Percentiles rank a stretch among this genome's conserved stretches.
phyloP scores from a whole-genome alignment of 192 early-diverging fungal genomes.

The Podila verticillata region DNA sequence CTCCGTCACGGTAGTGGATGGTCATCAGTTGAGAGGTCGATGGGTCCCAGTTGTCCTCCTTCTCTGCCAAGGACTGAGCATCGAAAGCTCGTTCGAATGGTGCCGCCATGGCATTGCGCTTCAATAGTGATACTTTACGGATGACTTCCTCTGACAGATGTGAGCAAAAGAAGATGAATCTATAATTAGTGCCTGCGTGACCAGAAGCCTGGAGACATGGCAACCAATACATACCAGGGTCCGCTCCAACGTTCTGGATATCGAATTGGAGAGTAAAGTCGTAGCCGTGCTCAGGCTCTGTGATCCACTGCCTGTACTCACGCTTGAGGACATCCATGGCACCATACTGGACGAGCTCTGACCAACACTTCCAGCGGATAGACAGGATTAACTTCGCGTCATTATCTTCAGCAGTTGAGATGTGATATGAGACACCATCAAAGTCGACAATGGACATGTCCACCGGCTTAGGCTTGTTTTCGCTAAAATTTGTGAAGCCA shows the following conservation, averaged over 20 bases:
- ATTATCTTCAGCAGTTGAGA: conserved; percentile 71
- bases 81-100: conserved; percentile 93
- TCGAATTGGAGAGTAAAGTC: conserved; percentile 90
- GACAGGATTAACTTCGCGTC: conserved; percentile 74
- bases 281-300: conserved; percentile 69
- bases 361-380: conserved; percentile 85
- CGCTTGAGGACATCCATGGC: conserved; percentile 84
- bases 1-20: conserved; percentile 92
- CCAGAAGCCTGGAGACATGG: too few species aligned
- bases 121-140: conserved; percentile 86
- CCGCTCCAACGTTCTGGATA: conserved; percentile 77
- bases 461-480: conserved; percentile 73
- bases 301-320: conserved; percentile 82
- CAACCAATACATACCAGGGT: conserved; percentile 64
- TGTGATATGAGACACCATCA: conserved; percentile 92
- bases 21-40: conserved; percentile 83
- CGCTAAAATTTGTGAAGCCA: conserved; percentile 10
- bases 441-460: conserved; percentile 93
- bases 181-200: background rate
- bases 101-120: conserved; percentile 94
- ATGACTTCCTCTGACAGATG: conserved; percentile 69
- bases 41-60: conserved; percentile 73
- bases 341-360: conserved; percentile 82
- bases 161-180: background rate
- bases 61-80: conserved; percentile 80